phyloP scores from a whole-genome alignment of 2,329 filamentous ascomycete species.

The Cryphonectria carpinicola region DNA sequence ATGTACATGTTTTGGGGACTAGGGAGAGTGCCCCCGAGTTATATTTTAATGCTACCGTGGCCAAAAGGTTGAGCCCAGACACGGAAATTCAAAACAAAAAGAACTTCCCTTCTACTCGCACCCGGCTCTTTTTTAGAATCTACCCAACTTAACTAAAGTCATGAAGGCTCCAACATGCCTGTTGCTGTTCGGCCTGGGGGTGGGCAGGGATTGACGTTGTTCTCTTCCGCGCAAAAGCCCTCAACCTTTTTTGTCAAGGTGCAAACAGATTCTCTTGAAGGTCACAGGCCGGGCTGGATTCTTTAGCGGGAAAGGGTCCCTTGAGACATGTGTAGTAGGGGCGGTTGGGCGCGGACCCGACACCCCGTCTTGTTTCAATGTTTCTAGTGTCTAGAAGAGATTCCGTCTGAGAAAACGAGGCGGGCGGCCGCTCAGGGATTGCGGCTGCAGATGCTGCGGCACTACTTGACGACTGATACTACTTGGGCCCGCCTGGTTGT shows the following conservation, averaged over 20 bases:
- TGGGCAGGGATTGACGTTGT: background rate
- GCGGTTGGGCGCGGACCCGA: background rate
- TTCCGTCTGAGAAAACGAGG: constrained; percentile 2
- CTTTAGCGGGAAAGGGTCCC: background rate
- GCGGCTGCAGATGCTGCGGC: background rate
- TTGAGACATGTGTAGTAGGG: background rate
- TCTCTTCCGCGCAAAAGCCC: background rate
- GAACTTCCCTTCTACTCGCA: too few relatives aligned
- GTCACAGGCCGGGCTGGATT: background rate
- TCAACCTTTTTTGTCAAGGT: background rate
- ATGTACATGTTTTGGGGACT: too few relatives aligned
- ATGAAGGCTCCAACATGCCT: too few relatives aligned
- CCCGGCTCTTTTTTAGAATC: too few relatives aligned
- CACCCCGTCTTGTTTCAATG: background rate
- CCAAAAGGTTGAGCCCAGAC: too few relatives aligned
- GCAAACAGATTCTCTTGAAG: background rate
- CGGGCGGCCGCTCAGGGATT: background rate
- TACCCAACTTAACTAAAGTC: too few relatives aligned
- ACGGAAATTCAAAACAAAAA: too few relatives aligned
- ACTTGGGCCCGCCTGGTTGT: background rate
- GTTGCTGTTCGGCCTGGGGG: background rate
- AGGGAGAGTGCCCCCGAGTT: too few relatives aligned
- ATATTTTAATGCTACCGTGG: too few relatives aligned
- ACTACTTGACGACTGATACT: background rate
- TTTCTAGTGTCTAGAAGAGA: background rate